Evolutionary conservation across 108 stramenopile genomes (phyloP).

Genomic region (Skeletonema potamos): DNA sequence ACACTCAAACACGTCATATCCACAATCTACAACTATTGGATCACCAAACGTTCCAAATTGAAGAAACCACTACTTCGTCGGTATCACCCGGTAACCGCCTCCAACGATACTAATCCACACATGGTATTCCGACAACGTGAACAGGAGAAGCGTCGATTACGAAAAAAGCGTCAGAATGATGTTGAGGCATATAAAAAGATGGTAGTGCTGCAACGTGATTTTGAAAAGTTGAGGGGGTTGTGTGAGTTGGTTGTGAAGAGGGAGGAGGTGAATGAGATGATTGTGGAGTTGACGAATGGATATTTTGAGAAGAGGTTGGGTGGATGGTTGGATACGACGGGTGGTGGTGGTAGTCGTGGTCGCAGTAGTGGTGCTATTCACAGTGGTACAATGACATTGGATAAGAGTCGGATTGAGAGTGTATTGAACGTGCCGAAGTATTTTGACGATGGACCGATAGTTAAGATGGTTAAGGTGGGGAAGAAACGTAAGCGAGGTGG

Average conservation of each 20-base stretch:
- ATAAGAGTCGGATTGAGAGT: constrained; percentile 33
- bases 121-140: constrained; percentile 92
- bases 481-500: constrained; percentile 37
- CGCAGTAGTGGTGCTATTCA: neutral
- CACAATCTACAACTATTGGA: constrained; percentile 89
- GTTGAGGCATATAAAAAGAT: constrained; percentile 89
- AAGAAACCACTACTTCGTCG: constrained; percentile 87
- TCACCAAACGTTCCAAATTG: constrained; percentile 83
- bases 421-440: constrained; percentile 53
- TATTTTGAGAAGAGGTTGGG: constrained; percentile 66
- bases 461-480: constrained; percentile 17
- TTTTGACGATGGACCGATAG: constrained; percentile 57
- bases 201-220: constrained; percentile 78
- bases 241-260: constrained; percentile 62
- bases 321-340: constrained; percentile 67
- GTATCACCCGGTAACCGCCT: constrained; percentile 90
- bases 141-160: constrained; percentile 95
- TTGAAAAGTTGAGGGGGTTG: constrained; percentile 66
- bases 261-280: constrained; percentile 63
- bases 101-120: constrained; percentile 94
- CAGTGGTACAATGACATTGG: constrained; percentile 7
- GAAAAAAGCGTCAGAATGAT: constrained; percentile 93
- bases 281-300: constrained; percentile 61
- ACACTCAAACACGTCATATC: constrained; percentile 56
- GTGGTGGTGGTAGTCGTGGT: constrained; percentile 50